These are phyloP conservation scores for Trametes meyenii DNA, from an alignment of 768 basidiomycete species.

Conservation along the genomic window DNA sequence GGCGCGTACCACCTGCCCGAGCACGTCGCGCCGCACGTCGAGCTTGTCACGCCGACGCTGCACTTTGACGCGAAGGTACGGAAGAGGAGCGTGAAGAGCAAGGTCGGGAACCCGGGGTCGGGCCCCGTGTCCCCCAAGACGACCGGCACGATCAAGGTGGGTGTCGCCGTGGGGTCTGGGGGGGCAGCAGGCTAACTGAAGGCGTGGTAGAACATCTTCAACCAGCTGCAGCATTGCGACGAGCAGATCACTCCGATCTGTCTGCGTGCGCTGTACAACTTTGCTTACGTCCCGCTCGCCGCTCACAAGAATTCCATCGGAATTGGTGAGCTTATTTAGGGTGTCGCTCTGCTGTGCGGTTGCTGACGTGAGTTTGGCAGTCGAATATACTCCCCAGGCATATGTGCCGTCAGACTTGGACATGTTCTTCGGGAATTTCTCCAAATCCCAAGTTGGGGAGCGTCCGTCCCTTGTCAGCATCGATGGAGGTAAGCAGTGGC, in stretches of 20 bases:
- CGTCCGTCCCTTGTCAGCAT: constrained; percentile 40
- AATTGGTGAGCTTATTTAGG: constrained; percentile 30
- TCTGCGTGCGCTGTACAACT: constrained; percentile 37
- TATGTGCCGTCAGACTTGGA: constrained; percentile 48
- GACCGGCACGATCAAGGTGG: constrained; percentile 16
- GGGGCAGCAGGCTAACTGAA: background rate
- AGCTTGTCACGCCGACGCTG: constrained; percentile 73
- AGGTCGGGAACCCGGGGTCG: constrained; percentile 18
- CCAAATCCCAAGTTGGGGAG: constrained; percentile 41
- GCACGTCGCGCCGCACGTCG: constrained; percentile 58
- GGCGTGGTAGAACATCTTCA: constrained; percentile 20
- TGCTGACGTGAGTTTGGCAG: constrained; percentile 27
- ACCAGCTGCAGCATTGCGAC: constrained; percentile 32
- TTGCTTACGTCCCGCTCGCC: constrained; percentile 30
- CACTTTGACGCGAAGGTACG: constrained; percentile 51
- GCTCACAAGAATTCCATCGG: constrained; percentile 36
- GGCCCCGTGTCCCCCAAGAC: constrained; percentile 24
- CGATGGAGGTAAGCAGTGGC: constrained; percentile 38
- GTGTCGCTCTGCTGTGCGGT: background rate
- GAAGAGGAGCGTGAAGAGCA: constrained; percentile 14
- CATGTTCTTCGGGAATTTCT: constrained; percentile 47
- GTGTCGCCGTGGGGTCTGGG: no score
- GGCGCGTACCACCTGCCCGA: constrained; percentile 64
- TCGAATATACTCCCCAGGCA: constrained; percentile 47
- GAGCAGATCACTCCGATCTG: constrained; percentile 35